Conservation (phyloP, 345 rosid genomes). For the Bruguiera gymnorhiza region DNA sequence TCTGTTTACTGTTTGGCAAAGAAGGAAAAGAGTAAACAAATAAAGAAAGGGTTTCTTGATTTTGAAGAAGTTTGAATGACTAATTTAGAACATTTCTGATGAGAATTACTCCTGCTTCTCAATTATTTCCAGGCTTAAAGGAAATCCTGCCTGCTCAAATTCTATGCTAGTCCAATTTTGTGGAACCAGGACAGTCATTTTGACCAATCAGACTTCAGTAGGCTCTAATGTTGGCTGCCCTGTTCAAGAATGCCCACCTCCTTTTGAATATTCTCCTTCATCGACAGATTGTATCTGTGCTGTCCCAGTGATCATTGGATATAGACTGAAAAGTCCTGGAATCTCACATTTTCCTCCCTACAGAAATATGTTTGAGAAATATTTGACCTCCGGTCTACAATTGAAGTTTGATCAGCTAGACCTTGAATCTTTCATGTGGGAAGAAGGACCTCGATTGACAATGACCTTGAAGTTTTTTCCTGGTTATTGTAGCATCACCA, state of each 20-base stretch:
- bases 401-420: slow-evolving; percentile 54
- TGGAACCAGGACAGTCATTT: slow-evolving; percentile 30
- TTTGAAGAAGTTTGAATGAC: too few relatives aligned
- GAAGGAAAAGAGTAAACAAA: too few relatives aligned
- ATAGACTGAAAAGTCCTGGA: slow-evolving; percentile 95
- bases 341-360: slow-evolving; percentile 57
- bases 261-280: slow-evolving; percentile 50
- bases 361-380: slow-evolving; percentile 37
- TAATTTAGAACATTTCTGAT: too few relatives aligned
- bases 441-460: slow-evolving; percentile 70
- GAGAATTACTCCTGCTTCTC: neutral
- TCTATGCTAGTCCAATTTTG: slow-evolving; percentile 42
- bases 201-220: slow-evolving; percentile 15
- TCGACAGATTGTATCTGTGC: slow-evolving; percentile 70
- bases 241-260: slow-evolving; percentile 55
- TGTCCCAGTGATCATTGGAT: slow-evolving; percentile 69
- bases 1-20: too few relatives aligned
- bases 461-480: slow-evolving; percentile 79
- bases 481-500: slow-evolving; percentile 27
- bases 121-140: slow-evolving; percentile 70
- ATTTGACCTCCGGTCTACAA: slow-evolving; percentile 53
- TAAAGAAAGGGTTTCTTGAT: too few relatives aligned
- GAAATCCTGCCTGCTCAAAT: slow-evolving; percentile 67
- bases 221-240: slow-evolving; percentile 27
- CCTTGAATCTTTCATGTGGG: slow-evolving; percentile 49